Evolutionary conservation across 1,139 yeast species (phyloP), one percentile per base, ranked within the genome.

Genomic region (Diutina sp.): DNA sequence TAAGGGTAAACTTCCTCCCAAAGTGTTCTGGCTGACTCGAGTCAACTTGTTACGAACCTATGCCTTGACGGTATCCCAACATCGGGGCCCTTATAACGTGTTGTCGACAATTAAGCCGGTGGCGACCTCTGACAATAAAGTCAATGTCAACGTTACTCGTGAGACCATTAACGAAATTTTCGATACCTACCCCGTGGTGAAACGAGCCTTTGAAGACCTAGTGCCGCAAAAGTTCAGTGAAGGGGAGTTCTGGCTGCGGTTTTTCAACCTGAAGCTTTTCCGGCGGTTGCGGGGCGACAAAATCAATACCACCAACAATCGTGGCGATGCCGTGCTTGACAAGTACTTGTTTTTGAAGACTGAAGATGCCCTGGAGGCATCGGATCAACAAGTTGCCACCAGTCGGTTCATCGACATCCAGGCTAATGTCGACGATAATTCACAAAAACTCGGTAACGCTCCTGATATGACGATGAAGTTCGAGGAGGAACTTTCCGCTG

Each of bases 201-300:
- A 88, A 59, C 84, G 82, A 60, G 98, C 98, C 0, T 93, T 87
- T 66, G 83, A 83, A 60, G 99, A 93, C 59, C 83, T 85, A 59
- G 99, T 95, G 1, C 99, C 99, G 0, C 65, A 62, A 2, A 85
- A 85, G 60, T 78, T 93, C 59, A 79, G 81, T 56, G 98, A 91
- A 67, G 93, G 95, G 46, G 96, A 88, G 65, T 93, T 93, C 64
- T 93, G 99, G 99, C 87, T 96, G n/a, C 76, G 98, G 60, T 95
- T 93, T 66, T 93, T 93, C 74, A 85, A 89, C 64, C 90, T 97
- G 1, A 85, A 90, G 64, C 72, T 93, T 59, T 93, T 91, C 66
- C 78, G 97, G 63, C 81, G 93, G 64, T 74, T 93, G 51, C 79
- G 97, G 66, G 99, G 99, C 59, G 99, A 93, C 66, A 85, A 84